Evolutionary conservation across 768 basidiomycete species (phyloP), one percentile per base, ranked within the genome.

Genomic region (Pluteus cervinus): DNA sequence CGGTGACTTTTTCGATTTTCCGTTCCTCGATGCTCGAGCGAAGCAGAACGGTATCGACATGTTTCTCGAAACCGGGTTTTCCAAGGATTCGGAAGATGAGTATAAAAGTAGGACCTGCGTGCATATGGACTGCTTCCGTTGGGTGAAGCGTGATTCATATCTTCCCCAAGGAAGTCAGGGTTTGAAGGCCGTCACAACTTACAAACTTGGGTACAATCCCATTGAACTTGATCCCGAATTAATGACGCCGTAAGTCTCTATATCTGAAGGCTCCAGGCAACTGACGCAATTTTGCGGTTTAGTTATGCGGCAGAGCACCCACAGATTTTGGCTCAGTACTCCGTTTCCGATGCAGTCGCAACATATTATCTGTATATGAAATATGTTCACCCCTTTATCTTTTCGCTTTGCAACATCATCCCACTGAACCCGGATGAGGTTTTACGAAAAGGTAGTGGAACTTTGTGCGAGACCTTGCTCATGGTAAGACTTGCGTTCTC

Each of bases 281-380:
- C 33, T 23, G 26, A 29, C 39, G 45, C 4, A 31, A 40, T 40
- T 39, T 35, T n/a, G 6, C 7, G 15, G 8, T 31, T 26, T 43
- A 97, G 94, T 23, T 98, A 99, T 61, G 96, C 96, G 1, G 69
- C 89, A 57, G 96, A 98, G 53, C 90, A 93, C 48, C 96, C 96
- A 0, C 93, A 98, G 54, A 60, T 79, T 2, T 77, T 99, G 12
- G 94, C 96, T 0, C 89, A 93, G 53, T 99, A 99, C 61, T 98
- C 96, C 49, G 96, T 99, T 18, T 99, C 96, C 58, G 96, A 99
- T 72, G 96, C 96, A 0, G 96, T 98, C 7, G 94, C 96, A n/a
- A 99, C 96, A 1, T 98, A 99, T 58, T 98, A 98, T 60, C 75
- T 99, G 24, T 98, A 99, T 65, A 99, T 98, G 96, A 99, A 98